Base-by-base conservation (phyloP, 2,329 filamentous ascomycete genomes). In the Didymella exigua region DNA sequence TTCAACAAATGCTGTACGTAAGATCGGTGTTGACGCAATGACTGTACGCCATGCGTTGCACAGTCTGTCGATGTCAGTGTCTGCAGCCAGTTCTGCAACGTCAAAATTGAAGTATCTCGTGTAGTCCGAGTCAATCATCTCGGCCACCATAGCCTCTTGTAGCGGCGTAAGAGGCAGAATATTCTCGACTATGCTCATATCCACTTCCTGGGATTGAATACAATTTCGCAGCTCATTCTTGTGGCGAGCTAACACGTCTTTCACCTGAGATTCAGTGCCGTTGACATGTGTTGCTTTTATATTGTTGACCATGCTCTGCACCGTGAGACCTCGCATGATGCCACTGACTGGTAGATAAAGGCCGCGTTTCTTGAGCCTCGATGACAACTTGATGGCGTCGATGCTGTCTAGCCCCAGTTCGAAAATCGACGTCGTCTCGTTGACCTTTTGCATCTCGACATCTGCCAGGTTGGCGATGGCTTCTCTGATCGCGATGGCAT, bases 331-430 rank as follows among this genome's bases (percentile, higher is more conserved):
- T 47, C 84, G 87, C 81, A 96, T 89, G 19, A 97, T 87, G n/a
- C 82, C 79, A 61, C 90, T 90, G n/a, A 93, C 86, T 0, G 87
- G 78, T 10, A 96, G 71, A 0, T 77, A 69, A 18, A 95, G 76
- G 0, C 82, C 83, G 4, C 76, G 74, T 38, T 81, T 83, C 59
- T 84, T 89, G 2, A 96, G 79, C 48, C 86, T 83, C 0, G 91
- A 87, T 0, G 90, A 89, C 0, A 97, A 77, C 65, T 91, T 96
- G 72, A 97, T 93, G 1, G 89, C 84, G 73, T 97, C 93, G 54
- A 97, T 96, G 67, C 93, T 96, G 77, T 97, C 93, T 6, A 97
- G 81, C 0, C 93, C 93, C 27, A 97, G 81, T 63, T 93, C 87
- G 33, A 96, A 87, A 10, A 97, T 84, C 0, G 88, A 88, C 0